These are phyloP conservation scores for Arabidopsis suecica DNA, from an alignment of 345 rosid species.

Conservation along the genomic window DNA sequence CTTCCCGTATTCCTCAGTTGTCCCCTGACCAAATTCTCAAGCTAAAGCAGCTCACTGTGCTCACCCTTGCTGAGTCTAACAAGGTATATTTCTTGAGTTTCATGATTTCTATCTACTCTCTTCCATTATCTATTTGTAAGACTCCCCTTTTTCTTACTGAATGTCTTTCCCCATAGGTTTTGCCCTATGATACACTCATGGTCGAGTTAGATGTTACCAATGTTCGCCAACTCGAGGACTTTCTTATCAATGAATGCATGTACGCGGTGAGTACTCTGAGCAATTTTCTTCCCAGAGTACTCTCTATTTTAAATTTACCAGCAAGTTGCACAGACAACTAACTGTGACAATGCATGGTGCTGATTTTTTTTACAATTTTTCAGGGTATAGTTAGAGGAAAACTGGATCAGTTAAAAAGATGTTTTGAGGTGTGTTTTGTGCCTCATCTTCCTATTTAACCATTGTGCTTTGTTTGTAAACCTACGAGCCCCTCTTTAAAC, in stretches of 20 bases:
- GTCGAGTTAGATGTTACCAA: conserved; percentile 84
- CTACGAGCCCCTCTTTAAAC: neutral
- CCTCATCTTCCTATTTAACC: conserved; percentile 1
- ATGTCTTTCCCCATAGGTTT: conserved; percentile 55
- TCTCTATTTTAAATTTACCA: neutral
- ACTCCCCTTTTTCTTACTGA: neutral
- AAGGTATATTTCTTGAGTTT: conserved; percentile 56
- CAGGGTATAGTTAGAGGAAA: conserved; percentile 98
- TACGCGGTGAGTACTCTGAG: conserved; percentile 66
- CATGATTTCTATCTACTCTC: neutral
- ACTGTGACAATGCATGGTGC: conserved; percentile 14
- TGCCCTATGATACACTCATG: conserved; percentile 88
- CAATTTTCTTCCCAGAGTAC: neutral
- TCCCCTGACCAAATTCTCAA: conserved; percentile 83
- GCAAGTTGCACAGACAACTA: conserved; percentile 6
- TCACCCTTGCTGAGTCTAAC: conserved; percentile 84
- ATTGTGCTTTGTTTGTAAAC: neutral
- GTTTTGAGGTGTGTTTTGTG: conserved; percentile 75
- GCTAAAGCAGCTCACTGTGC: conserved; percentile 94
- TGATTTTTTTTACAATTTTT: conserved; percentile 22
- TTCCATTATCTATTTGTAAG: neutral
- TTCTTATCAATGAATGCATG: conserved; percentile 98
- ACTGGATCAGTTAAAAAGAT: conserved; percentile 90
- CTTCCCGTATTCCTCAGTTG: conserved; percentile 61
- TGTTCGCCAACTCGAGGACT: conserved; percentile 98